These are phyloP conservation scores for Cryphonectria naterciae DNA, from an alignment of 2,329 filamentous ascomycete genomes.

Conservation along the genomic window DNA sequence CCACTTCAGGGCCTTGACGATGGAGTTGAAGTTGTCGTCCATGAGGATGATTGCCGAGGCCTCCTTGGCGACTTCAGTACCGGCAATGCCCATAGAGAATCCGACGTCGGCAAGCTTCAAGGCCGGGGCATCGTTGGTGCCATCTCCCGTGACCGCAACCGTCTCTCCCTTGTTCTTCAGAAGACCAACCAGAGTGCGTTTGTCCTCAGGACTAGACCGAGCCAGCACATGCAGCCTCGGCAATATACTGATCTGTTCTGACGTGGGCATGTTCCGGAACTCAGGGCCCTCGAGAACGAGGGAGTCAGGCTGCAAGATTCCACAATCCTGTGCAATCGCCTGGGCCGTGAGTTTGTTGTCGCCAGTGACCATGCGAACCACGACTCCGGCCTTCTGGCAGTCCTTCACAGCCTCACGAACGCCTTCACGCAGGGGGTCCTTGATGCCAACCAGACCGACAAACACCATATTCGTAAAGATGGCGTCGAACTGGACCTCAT, in stretches of 20 bases:
- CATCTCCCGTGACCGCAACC: constrained; percentile 79
- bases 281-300: constrained; percentile 78
- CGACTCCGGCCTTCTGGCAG: constrained; percentile 76
- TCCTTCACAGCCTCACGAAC: constrained; percentile 74
- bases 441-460: constrained; percentile 75
- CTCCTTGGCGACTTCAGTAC: constrained; percentile 70
- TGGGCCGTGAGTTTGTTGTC: constrained; percentile 81
- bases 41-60: constrained; percentile 70
- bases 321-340: constrained; percentile 78
- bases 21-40: constrained; percentile 69
- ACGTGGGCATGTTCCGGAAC: constrained; percentile 72
- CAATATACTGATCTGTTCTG: constrained; percentile 69
- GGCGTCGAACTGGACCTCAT: constrained; percentile 67
- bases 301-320: constrained; percentile 70
- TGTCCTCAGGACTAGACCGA: constrained; percentile 76
- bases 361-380: constrained; percentile 84
- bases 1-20: constrained; percentile 70
- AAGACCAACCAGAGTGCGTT: constrained; percentile 71
- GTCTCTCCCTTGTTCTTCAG: constrained; percentile 76
- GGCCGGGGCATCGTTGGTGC: constrained; percentile 69
- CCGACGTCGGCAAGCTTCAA: constrained; percentile 69
- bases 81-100: constrained; percentile 70
- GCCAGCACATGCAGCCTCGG: constrained; percentile 73
- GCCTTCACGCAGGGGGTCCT: constrained; percentile 76
- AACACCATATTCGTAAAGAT: constrained; percentile 71